Evolutionary conservation across 495 filamentous ascomycete genomes (phyloP), one percentile per base, ranked within the genome.

Genomic region (Penicillium ochrochloron): DNA sequence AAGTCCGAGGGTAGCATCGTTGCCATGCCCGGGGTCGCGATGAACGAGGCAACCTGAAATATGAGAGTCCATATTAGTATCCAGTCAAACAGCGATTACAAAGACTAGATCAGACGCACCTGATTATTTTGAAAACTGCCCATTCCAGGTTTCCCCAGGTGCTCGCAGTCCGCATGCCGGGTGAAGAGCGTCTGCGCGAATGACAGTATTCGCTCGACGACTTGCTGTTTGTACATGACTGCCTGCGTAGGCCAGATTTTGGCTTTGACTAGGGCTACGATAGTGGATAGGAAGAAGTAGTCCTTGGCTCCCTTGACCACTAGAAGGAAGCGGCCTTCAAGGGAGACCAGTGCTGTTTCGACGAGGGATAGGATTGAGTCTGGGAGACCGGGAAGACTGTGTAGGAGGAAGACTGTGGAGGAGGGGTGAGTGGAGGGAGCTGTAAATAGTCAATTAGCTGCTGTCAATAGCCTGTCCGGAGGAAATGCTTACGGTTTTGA

Each of bases 291-390:
- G 63, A 80, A 80, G 55, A 80, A 80, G 57, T 80, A 82, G 53
- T 82, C 78, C 53, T 80, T 82, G 4, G 78, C 77, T 0, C 79
- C 78, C 53, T 82, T 82, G 57, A 78, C 70, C 7, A 82, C 68
- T 9, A 76, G 63, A 15, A 77, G 62, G 41, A 75, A 73, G 1
- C 74, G 74, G 9, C 60, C 61, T 64, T 82, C 78, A 2, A 82
- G 67, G 17, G 70, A 73, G 33, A 72, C 52, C n/a, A 82, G 65
- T 19, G 67, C 69, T 21, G 68, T 67, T 53, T 82, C 79, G 14
- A 76, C 73, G 12, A 82, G 70, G 0, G 75, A 67, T 5, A 80
- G 60, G 7, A 82, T 63, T 0, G 75, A 74, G 19, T 82, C 77
- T 9, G 76, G 70, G 2, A 82, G 62, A 2, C 74, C 77, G 0